Base-by-base conservation (phyloP, 306 rosid genomes). In the Nissolia schottii region DNA sequence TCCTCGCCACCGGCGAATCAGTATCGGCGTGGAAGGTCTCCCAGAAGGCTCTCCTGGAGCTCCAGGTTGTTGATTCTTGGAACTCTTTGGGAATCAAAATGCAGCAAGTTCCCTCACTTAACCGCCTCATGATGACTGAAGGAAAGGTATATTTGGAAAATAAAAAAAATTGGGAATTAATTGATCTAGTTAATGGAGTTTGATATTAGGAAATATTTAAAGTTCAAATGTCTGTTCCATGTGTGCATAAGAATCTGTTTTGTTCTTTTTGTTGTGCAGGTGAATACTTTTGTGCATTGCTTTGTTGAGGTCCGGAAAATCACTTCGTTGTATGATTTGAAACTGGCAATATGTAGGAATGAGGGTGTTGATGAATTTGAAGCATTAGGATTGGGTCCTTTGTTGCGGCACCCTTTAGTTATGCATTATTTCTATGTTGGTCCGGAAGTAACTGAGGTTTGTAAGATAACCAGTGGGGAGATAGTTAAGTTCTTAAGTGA, bases 211-310 rank as follows among this genome's bases (percentile, higher is more conserved):
- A 40, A 41, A 1, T 71, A 29, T 2, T 43, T 24, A 46, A 14
- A 2, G 13, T 64, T 73, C 6, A 14, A 7, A 9, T 8, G 27
- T 28, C 27, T 7, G 14, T 25, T 74, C 13, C 49, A 50, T 22
- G 12, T 12, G 3, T 3, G 4, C 15, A 41, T 43, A 67, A 23
- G 27, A 45, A 8, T 23, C 5, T 73, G 10, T 15, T 40, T 3
- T 74, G 55, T 73, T 71, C 58, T 64, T 19, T 71, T 83, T 80
- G 80, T 49, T 69, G 29, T 75, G 65, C 69, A 93, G 97, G 87
- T 93, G 79, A 86, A 91, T 93, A 86, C 96, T 53, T 91, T 84
- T 86, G 74, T 94, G 75, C 94, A 91, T 78, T 93, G 98, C 80
- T 93, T 89, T 83, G 92, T 91, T 73, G 97, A 84, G 58, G 97